Conservation (phyloP, 768 basidiomycete species). For the Hypholoma sublateritium region DNA sequence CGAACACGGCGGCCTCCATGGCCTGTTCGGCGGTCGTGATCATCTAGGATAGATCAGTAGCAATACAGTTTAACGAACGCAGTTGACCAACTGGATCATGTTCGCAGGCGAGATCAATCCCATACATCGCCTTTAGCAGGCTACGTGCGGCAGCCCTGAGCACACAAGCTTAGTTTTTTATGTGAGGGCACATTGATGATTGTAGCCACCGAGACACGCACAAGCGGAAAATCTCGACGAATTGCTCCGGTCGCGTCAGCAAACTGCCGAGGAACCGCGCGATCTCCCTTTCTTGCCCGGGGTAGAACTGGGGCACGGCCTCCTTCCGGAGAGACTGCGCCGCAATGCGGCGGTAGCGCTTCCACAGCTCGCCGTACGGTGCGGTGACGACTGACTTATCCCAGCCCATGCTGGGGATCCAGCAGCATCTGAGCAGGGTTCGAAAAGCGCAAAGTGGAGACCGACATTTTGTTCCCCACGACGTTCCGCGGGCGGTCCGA, state of each 20-base stretch:
- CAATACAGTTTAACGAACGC: not conserved
- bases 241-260: slow-evolving; percentile 19
- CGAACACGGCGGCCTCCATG: slow-evolving; percentile 19
- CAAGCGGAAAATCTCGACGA: slow-evolving; percentile 27
- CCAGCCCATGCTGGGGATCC: slow-evolving; percentile 22
- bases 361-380: slow-evolving; percentile 27
- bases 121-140: slow-evolving; percentile 24
- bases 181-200: no score
- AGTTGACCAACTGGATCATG: slow-evolving; percentile 20
- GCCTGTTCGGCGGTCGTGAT: slow-evolving; percentile 22
- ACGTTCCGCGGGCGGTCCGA: slow-evolving; percentile 23
- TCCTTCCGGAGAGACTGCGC: slow-evolving; percentile 25
- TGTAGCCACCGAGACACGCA: slow-evolving; percentile 10
- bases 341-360: slow-evolving; percentile 24
- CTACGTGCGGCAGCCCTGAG: slow-evolving; percentile 23
- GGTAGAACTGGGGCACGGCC: slow-evolving; percentile 20
- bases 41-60: slow-evolving; percentile 14
- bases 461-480: slow-evolving; percentile 17
- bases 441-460: not conserved
- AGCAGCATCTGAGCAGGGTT: not conserved
- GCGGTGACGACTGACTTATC: slow-evolving; percentile 20
- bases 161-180: not conserved
- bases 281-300: slow-evolving; percentile 22
- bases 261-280: slow-evolving; percentile 19
- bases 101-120: slow-evolving; percentile 20